phyloP scores from a whole-genome alignment of 306 rosid species.

The Cicer bijugum region DNA sequence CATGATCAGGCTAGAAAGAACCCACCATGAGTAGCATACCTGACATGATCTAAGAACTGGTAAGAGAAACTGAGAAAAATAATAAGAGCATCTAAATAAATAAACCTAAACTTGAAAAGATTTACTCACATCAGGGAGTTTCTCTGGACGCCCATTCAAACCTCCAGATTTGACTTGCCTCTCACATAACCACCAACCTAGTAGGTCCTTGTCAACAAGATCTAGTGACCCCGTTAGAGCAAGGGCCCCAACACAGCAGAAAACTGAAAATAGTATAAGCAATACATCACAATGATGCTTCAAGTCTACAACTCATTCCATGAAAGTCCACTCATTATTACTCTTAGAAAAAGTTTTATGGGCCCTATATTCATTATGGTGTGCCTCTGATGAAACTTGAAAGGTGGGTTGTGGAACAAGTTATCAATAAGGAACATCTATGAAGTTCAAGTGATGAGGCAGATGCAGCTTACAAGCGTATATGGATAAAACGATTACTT shows the following conservation, averaged over 20 bases:
- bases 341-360: background rate
- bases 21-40: constrained; percentile 98
- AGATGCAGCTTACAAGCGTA: constrained; percentile 8
- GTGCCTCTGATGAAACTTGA: background rate
- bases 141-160: constrained; percentile 92
- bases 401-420: background rate
- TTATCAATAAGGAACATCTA: background rate
- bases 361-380: constrained; percentile 6
- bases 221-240: constrained; percentile 81
- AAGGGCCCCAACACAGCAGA: constrained; percentile 95
- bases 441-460: constrained; percentile 15
- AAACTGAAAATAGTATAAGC: constrained; percentile 61
- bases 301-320: constrained; percentile 30
- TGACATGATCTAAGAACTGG: constrained; percentile 44
- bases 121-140: constrained; percentile 77
- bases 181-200: constrained; percentile 97
- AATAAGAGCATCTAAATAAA: constrained; percentile 12
- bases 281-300: constrained; percentile 1
- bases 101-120: constrained; percentile 10
- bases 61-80: constrained; percentile 38
- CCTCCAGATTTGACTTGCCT: constrained; percentile 92
- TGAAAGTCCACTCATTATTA: background rate
- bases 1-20: constrained; percentile 93
- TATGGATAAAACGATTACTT: background rate
- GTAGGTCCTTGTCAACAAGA: constrained; percentile 82